Evolutionary conservation across 495 filamentous ascomycete species (phyloP).

Genomic region (Paragyromitra xinjiangensis): DNA sequence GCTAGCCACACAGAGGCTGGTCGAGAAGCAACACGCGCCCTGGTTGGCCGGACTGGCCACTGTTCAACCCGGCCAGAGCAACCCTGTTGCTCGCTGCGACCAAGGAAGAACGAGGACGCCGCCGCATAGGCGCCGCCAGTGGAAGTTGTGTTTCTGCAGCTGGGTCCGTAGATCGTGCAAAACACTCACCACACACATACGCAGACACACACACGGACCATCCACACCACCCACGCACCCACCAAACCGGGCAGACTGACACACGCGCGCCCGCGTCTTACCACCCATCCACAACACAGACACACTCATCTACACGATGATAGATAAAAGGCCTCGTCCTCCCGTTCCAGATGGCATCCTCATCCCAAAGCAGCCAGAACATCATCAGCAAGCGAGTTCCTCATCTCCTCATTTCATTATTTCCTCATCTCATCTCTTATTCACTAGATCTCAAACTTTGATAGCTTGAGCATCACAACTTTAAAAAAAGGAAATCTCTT

Average conservation of each 20-base stretch:
- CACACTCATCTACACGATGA: conserved; percentile 32
- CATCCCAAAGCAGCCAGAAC: conserved; percentile 44
- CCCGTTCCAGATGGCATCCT: conserved; percentile 41
- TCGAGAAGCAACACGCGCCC: not conserved
- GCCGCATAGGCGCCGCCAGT: conserved; percentile 33
- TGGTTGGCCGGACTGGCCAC: not conserved
- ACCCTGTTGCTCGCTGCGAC: conserved; percentile 12
- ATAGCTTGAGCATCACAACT: conserved; percentile 44
- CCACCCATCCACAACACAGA: conserved; percentile 25
- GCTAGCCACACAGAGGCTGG: conserved; percentile 15
- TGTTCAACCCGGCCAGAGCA: not conserved
- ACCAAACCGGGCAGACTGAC: conserved; percentile 14
- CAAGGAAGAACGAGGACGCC: conserved; percentile 11
- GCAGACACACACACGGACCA: conserved; percentile 29
- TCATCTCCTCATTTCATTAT: conserved; percentile 35
- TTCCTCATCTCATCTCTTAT: conserved; percentile 27
- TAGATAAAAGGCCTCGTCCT: conserved; percentile 49
- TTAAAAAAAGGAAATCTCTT: conserved; percentile 5
- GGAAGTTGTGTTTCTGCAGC: conserved; percentile 7
- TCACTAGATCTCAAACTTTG: conserved; percentile 47
- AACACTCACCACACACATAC: not conserved
- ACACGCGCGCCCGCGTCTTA: conserved; percentile 20
- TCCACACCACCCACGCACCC: conserved; percentile 29
- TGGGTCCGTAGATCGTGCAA: conserved; percentile 28
- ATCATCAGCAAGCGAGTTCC: conserved; percentile 45